Evolutionary conservation across 148 eudicot genomes (phyloP).

Genomic region (Mesembryanthemum crystallinum): DNA sequence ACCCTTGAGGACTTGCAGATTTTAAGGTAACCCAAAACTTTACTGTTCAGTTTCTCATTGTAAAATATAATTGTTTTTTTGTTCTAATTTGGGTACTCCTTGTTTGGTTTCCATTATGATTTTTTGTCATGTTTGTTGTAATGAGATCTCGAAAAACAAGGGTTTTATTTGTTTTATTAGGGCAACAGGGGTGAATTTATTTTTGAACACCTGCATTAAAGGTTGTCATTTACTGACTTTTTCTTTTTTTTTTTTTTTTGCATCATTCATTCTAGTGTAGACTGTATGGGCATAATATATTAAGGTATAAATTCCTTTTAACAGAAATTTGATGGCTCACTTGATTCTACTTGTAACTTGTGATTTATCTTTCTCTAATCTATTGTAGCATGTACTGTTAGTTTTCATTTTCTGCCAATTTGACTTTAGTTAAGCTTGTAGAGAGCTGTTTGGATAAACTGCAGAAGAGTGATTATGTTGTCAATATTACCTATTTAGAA

Average conservation of each 20-base stretch:
- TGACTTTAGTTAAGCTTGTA: background rate
- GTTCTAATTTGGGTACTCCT: background rate
- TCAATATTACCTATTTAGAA: background rate
- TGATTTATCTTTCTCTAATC: background rate
- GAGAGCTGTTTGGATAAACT: background rate
- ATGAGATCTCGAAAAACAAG: constrained; percentile 15
- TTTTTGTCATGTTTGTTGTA: background rate
- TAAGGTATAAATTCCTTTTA: background rate
- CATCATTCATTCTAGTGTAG: background rate
- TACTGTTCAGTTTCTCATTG: background rate
- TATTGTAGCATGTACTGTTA: background rate
- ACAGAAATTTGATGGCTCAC: background rate
- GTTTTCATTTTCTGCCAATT: background rate
- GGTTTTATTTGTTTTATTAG: background rate
- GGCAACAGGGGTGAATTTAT: background rate
- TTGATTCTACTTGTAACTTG: background rate
- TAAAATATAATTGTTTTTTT: background rate
- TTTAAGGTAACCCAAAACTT: constrained; percentile 46
- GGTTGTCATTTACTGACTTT: background rate
- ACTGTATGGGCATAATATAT: background rate
- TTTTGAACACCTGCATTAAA: background rate
- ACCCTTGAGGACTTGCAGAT: constrained; percentile 72
- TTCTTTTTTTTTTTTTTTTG: too few species aligned
- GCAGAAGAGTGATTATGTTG: background rate
- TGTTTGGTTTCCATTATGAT: background rate